Evolutionary conservation across 352 stramenopile species (phyloP), one percentile per base, ranked within the genome.

Genomic region (Phytophthora pini): DNA sequence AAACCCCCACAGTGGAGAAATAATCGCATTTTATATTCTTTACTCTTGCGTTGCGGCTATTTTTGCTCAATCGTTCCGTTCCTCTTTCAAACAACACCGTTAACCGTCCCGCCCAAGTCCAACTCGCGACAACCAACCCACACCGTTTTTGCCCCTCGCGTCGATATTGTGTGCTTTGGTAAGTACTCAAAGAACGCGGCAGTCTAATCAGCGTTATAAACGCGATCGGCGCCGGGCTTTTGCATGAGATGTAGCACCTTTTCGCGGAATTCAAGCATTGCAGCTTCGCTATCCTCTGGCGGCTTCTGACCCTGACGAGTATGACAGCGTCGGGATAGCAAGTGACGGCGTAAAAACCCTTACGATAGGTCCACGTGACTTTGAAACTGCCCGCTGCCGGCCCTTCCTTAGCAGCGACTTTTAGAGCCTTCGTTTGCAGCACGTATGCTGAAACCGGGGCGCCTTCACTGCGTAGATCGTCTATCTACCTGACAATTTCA

Each of bases 171-270:
- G 15, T 52, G 68, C 63, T 65, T 66, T 0, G 67, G 59, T 2
- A 79, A 66, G 43, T 77, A 80, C 38, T 81, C 52, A 52, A 80
- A 70, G 31, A 58, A 66, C 0, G 73, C 47, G 2, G 50, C 60
- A 8, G 61, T 73, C 53, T 73, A 61, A 54, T 79, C 52, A 0
- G 65, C 72, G 32, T 74, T 77, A 55, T 59, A 72, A 2, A 72
- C 29, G 26, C n/a, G 31, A 20, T 55, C 20, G 1, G 73, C 60
- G 15, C 47, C 49, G 15, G 31, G 41, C 12, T 47, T n/a, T 22
- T 47, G 11, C 41, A 47, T 29, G 7, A 31, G 41, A 17, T 13
- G 9, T 8, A 47, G 20, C 41, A 47, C 17, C 27, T 6, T 29
- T 15, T 47, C 41, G n/a, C 17, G 20, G 9, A 47, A 47, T 22